Base-by-base conservation (phyloP, 495 filamentous ascomycete genomes). In the Lophium mytilinum region DNA sequence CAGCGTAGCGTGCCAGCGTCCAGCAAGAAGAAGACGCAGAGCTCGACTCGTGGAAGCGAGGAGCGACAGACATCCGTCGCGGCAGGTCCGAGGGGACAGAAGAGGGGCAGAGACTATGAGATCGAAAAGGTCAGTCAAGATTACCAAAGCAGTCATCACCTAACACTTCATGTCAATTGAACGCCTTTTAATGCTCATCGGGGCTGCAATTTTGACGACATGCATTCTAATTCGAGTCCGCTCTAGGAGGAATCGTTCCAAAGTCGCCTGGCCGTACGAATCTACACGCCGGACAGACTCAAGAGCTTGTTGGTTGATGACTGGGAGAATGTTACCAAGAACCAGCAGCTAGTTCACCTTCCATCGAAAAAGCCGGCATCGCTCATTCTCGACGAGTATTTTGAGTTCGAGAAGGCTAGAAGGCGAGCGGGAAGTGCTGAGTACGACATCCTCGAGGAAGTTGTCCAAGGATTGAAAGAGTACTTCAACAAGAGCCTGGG, bases 271-370 rank as follows among this genome's bases (percentile, higher is more conserved):
- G 85, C 86, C 0, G 80, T 97, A 66, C 88, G 87, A 52, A 81
- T 98, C 50, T 75, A 82, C 42, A 81, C 88, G 41, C 89, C 93
- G 2, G 93, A 97, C 66, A 80, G 84, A 50, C 72, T 98, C 49
- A 96, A 96, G 73, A 84, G 85, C 15, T 74, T 93, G 43, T 83
- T 98, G 3, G 93, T 98, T 39, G 93, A 98, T 65, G 93, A 98
- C 73, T 98, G 93, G 93, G 93, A 98, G 72, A 94, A 95, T 63
- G 82, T 96, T 49, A 98, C 93, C 48, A 97, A 97, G 76, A 89
- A 91, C 66, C 81, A 86, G 58, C 85, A 88, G 63, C 83, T 96
- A 3, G 88, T 96, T 14, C 81, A 84, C 0, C 77, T 98, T 9
- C 93, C 93, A 0, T 81, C 86, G n/a, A 73, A 78, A 19, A 77